Conservation (phyloP, 768 basidiomycete genomes). For the Amanita rimosa region DNA sequence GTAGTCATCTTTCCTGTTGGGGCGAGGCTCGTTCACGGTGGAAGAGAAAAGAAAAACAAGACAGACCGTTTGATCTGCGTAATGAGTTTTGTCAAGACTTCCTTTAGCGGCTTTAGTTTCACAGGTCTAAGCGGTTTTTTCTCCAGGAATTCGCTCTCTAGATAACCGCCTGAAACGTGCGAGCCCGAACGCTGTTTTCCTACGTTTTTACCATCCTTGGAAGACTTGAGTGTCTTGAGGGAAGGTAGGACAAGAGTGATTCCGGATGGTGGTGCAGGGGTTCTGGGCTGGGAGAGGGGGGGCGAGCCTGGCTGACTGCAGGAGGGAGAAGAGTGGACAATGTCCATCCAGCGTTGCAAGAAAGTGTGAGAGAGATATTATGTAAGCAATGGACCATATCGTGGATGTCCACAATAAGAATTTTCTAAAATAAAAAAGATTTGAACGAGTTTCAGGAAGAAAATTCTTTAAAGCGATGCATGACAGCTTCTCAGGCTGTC, state of each 20-base stretch:
- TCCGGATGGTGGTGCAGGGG: constrained; percentile 29
- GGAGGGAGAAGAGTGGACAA: constrained; percentile 17
- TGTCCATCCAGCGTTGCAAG: constrained; percentile 16
- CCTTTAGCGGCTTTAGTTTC: constrained; percentile 73
- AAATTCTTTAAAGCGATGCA: too few species aligned
- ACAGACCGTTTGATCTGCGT: constrained; percentile 65
- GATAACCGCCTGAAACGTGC: constrained; percentile 11
- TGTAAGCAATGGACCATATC: too few species aligned
- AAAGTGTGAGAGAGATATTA: constrained; percentile 12
- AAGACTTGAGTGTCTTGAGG: constrained; percentile 46
- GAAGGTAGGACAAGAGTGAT: constrained; percentile 59
- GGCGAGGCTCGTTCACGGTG: constrained; percentile 6
- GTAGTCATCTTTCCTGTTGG: constrained; percentile 76
- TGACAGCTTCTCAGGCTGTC: too few species aligned
- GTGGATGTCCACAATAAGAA: too few species aligned
- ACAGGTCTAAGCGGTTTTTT: constrained; percentile 42
- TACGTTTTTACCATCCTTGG: constrained; percentile 33
- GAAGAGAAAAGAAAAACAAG: background rate
- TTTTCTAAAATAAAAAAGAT: too few species aligned
- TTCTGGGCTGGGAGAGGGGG: constrained; percentile 16
- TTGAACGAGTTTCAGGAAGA: too few species aligned
- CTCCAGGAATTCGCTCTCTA: constrained; percentile 24
- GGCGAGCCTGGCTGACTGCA: constrained; percentile 17
- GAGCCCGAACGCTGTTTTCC: constrained; percentile 12
- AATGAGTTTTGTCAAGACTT: constrained; percentile 58